Percentiles rank a stretch among this genome's conserved stretches.
These are phyloP conservation scores for Acanthamoeba culbertsoni DNA, from an alignment of 208 protist genomes.

Conservation along the genomic window DNA sequence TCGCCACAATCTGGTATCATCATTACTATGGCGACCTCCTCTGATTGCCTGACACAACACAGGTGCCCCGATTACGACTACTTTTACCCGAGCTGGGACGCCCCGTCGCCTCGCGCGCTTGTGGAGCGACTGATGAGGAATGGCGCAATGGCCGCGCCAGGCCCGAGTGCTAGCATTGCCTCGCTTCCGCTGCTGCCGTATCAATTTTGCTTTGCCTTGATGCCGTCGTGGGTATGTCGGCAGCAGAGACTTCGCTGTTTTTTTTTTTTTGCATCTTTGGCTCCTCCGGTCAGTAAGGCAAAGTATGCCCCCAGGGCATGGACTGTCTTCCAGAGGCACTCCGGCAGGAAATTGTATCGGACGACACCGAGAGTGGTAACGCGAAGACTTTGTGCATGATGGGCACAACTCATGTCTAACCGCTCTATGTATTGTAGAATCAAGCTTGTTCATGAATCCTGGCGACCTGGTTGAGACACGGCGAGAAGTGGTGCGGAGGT, in stretches of 20 bases:
- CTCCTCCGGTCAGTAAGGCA: neutral
- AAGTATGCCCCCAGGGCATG: neutral
- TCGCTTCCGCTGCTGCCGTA: neutral
- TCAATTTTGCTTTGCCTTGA: conserved; percentile 4
- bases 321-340: neutral
- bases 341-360: neutral
- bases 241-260: neutral
- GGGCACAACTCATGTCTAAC: too few species aligned
- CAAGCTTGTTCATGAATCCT: conserved; percentile 12
- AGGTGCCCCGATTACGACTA: conserved; percentile 41
- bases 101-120: neutral
- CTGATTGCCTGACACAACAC: neutral
- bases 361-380: neutral
- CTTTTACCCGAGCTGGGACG: neutral
- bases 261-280: neutral
- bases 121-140: neutral
- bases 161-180: too few species aligned
- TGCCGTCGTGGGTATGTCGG: conserved; percentile 15
- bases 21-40: too few species aligned
- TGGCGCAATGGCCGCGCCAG: neutral
- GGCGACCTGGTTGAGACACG: neutral
- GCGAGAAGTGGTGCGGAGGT: neutral
- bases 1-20: neutral
- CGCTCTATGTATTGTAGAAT: neutral
- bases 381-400: too few species aligned